These are phyloP conservation scores for sorghum (Sorghum bicolor) DNA, from an alignment of 176 grass and related monocot genomes.

Conservation along the genomic window Sorghum_bicolor_NCBIv3 NC_012871.2:51523501-51524000, in stretches of 20 bases:
- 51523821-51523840: no score
- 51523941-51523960: not conserved
- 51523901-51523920: no score
- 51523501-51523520: not conserved
- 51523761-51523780: not conserved
- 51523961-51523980: no score
- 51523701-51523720: not conserved
- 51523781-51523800: not conserved
- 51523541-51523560: slow-evolving; percentile 2
- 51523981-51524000: not conserved
- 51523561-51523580: not conserved
- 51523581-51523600: not conserved
- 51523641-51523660: not conserved
- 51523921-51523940: not conserved
- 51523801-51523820: not conserved
- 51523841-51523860: no score
- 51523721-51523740: not conserved
- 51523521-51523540: not conserved
- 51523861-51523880: no score
- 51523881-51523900: not conserved
- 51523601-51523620: not conserved
- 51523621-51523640: not conserved
- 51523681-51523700: not conserved
- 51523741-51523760: not conserved
- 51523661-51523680: not conserved